These are phyloP conservation scores for Phytophthora hybrid DNA, from an alignment of 352 stramenopile genomes.

Conservation along the genomic window DNA sequence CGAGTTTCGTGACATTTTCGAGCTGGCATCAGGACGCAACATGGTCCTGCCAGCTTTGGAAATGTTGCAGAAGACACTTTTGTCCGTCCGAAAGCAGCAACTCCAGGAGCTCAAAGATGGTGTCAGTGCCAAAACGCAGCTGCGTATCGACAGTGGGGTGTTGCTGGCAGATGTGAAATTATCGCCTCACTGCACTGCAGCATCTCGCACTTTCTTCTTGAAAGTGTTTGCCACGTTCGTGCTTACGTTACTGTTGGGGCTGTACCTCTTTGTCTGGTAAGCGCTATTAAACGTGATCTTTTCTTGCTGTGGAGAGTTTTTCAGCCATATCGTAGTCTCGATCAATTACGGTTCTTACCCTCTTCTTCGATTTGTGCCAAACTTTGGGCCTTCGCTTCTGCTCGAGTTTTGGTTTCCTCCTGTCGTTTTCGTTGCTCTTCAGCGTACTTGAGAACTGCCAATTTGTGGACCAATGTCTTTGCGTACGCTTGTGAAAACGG, in stretches of 20 bases:
- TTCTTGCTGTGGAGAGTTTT: not conserved
- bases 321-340: not conserved
- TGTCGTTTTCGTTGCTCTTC: slow-evolving; percentile 46
- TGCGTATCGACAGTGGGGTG: slow-evolving; percentile 52
- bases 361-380: slow-evolving; percentile 8
- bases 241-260: slow-evolving; percentile 60
- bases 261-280: slow-evolving; percentile 58
- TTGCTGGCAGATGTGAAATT: slow-evolving; percentile 62
- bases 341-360: not conserved
- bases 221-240: slow-evolving; percentile 74
- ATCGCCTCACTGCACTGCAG: slow-evolving; percentile 48
- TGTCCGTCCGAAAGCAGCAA: slow-evolving; percentile 30
- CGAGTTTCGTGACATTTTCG: slow-evolving; percentile 84
- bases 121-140: slow-evolving; percentile 15
- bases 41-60: slow-evolving; percentile 56
- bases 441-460: slow-evolving; percentile 33
- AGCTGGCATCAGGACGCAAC: slow-evolving; percentile 58
- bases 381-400: slow-evolving; percentile 24
- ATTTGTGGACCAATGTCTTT: slow-evolving; percentile 26
- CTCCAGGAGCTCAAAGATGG: slow-evolving; percentile 32
- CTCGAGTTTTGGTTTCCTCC: slow-evolving; percentile 30
- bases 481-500: slow-evolving; percentile 46
- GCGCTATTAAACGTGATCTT: not conserved
- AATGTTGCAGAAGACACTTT: slow-evolving; percentile 58
- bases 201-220: slow-evolving; percentile 73